Conservation (phyloP, 768 basidiomycete genomes). For the Suillus placidus region DNA sequence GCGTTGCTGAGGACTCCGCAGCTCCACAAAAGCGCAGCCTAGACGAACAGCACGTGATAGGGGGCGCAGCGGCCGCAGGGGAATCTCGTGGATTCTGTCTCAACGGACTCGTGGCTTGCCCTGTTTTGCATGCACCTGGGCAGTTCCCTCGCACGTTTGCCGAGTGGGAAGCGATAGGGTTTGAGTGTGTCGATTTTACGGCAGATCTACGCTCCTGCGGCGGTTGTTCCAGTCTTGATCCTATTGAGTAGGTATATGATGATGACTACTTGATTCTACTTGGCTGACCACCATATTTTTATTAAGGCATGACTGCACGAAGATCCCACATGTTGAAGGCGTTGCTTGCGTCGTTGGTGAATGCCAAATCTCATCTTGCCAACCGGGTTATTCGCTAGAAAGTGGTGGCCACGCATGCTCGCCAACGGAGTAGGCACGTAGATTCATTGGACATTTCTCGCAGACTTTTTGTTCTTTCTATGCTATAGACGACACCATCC, state of each 20-base stretch:
- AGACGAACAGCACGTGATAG: conserved; percentile 22
- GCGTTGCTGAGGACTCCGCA: conserved; percentile 4
- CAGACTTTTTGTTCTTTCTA: background rate
- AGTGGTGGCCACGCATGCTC: conserved; percentile 22
- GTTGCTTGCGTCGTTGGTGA: conserved; percentile 31
- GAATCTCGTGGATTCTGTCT: conserved; percentile 26
- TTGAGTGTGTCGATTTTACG: conserved; percentile 33
- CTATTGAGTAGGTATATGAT: conserved; percentile 10
- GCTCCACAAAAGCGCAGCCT: conserved; percentile 9
- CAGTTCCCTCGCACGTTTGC: conserved; percentile 15
- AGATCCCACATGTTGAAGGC: conserved; percentile 23
- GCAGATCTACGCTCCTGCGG: conserved; percentile 34
- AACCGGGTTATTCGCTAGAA: conserved; percentile 23
- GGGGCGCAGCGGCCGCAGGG: conserved; percentile 10
- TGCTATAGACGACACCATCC: background rate
- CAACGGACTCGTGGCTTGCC: conserved; percentile 23
- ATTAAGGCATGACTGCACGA: conserved; percentile 31
- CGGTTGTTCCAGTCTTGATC: conserved; percentile 31
- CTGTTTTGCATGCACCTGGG: conserved; percentile 16
- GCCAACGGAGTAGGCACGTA: conserved; percentile 3
- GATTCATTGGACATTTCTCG: background rate
- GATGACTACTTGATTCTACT: background rate
- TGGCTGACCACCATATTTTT: conserved; percentile 1
- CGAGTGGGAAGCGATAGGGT: conserved; percentile 21
- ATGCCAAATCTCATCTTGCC: conserved; percentile 32